These are phyloP conservation scores for Trichophyton verrucosum DNA, from an alignment of 2,329 filamentous ascomycete genomes.

Conservation along the genomic window DNA sequence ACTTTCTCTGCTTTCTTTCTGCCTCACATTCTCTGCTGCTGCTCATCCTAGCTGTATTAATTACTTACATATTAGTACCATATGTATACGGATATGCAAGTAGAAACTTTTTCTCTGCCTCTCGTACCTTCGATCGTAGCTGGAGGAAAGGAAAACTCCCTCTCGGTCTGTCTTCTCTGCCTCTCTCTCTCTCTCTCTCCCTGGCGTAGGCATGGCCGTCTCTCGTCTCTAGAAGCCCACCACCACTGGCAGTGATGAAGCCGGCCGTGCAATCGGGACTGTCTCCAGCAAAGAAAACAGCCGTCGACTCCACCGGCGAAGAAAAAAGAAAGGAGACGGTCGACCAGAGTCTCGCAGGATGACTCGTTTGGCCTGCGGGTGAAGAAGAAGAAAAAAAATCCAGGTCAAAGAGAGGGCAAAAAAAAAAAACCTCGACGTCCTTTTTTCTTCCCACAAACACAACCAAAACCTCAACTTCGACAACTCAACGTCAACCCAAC, in stretches of 20 bases:
- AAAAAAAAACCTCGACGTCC: background rate
- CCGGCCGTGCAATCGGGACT: background rate
- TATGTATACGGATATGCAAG: conserved; percentile 1
- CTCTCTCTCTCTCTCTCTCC: conserved; percentile 7
- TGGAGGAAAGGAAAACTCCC: conserved; percentile 1
- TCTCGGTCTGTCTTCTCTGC: conserved; percentile 8
- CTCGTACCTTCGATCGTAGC: background rate
- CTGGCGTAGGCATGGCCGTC: background rate
- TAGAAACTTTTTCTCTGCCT: conserved; percentile 1
- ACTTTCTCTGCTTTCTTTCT: conserved; percentile 8
- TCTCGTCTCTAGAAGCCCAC: background rate
- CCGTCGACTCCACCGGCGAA: background rate
- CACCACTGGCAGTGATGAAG: background rate
- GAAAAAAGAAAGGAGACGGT: background rate
- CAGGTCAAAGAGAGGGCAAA: background rate
- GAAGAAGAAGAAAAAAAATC: background rate
- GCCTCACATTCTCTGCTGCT: conserved; percentile 7
- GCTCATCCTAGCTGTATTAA: background rate
- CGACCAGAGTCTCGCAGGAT: background rate
- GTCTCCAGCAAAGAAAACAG: background rate
- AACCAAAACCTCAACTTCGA: background rate
- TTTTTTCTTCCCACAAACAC: background rate
- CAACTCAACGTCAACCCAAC: background rate
- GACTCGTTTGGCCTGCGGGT: conserved; percentile 1
- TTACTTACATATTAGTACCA: conserved; percentile 3